Conservation (phyloP, 768 basidiomycete genomes). For the Lentinula boryana region DNA sequence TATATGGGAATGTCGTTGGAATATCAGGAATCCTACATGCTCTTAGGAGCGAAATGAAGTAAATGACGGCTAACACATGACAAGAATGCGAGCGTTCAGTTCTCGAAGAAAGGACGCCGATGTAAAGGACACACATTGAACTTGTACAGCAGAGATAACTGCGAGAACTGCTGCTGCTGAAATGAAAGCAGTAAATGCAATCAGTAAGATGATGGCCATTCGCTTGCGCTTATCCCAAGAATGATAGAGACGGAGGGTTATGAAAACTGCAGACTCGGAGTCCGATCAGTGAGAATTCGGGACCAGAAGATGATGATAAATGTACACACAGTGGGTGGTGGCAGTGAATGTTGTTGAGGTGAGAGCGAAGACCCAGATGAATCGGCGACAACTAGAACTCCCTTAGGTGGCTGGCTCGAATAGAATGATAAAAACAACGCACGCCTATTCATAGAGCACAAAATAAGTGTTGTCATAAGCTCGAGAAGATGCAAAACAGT, state of each 20-base stretch:
- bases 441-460: background rate
- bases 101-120: background rate
- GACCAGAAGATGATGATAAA: background rate
- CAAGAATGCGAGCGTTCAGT: background rate
- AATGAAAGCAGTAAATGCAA: conserved; percentile 1
- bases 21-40: background rate
- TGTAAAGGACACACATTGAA: background rate
- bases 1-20: background rate
- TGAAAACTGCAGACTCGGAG: background rate
- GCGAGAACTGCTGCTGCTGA: background rate
- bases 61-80: background rate
- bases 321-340: conserved; percentile 6
- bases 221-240: conserved; percentile 8
- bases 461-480: background rate
- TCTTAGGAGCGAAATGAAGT: background rate
- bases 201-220: background rate
- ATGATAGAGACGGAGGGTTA: conserved; percentile 4
- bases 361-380: conserved; percentile 7
- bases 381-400: conserved; percentile 4
- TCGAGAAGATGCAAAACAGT: background rate
- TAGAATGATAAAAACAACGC: background rate
- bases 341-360: conserved; percentile 1
- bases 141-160: background rate
- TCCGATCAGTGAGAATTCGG: background rate
- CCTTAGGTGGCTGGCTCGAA: background rate